phyloP scores from a whole-genome alignment of 129 eudicot genomes.

The Dittrichia graveolens region DNA sequence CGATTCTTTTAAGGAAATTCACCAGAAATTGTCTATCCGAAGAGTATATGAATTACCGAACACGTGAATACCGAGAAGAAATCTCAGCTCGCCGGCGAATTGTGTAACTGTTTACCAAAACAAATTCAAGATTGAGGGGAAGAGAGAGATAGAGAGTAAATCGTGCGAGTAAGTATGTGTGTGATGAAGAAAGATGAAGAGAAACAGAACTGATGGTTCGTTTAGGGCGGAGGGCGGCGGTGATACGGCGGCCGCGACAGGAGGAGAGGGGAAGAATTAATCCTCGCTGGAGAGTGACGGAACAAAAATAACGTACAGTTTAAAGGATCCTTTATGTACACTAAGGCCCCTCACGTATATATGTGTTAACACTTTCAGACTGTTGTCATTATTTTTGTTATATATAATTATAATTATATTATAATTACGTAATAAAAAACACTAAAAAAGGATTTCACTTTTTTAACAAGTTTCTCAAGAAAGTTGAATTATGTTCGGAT shows the following conservation, averaged over 20 bases:
- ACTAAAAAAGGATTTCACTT: too few relatives aligned
- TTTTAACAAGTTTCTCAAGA: too few relatives aligned
- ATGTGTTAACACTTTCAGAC: not conserved
- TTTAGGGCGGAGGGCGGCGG: conserved; percentile 16
- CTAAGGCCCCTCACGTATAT: conserved; percentile 13
- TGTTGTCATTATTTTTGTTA: not conserved
- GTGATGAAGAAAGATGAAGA: not conserved
- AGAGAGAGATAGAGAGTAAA: not conserved
- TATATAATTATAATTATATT: too few relatives aligned
- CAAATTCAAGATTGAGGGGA: conserved; percentile 14
- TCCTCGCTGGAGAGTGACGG: conserved; percentile 23
- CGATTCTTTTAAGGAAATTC: not conserved
- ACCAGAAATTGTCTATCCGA: not conserved
- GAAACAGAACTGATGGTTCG: not conserved
- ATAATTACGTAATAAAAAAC: too few relatives aligned
- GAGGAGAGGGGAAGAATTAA: conserved; percentile 9
- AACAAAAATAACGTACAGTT: not conserved
- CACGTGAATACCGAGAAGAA: not conserved
- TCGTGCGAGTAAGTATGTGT: not conserved
- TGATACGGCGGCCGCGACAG: conserved; percentile 22
- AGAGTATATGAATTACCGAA: not conserved
- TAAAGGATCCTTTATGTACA: conserved; percentile 23
- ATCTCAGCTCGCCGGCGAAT: conserved; percentile 19
- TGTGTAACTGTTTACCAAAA: conserved; percentile 5
- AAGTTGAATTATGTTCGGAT: too few relatives aligned